Conservation (phyloP, 2,329 filamentous ascomycete genomes). For the Neopestalotiopsis clavispora region DNA sequence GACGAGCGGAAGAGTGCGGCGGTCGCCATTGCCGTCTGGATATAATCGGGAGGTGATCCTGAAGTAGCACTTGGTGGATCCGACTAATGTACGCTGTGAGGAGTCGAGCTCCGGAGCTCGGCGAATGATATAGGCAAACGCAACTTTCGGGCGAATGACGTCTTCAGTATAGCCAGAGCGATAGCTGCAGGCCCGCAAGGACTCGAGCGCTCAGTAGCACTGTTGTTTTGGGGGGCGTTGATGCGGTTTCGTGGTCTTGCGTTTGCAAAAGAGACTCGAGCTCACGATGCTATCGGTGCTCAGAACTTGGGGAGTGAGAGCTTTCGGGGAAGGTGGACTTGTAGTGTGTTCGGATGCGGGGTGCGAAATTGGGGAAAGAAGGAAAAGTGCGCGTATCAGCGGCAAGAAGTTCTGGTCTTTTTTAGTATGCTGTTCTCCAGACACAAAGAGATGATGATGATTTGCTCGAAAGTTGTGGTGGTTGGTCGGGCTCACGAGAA, state of each 20-base stretch:
- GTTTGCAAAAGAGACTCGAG: neutral
- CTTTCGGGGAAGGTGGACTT: slow-evolving; percentile 6
- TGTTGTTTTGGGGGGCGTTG: neutral
- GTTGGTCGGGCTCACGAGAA: neutral
- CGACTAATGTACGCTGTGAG: slow-evolving; percentile 16
- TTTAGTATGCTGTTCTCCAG: neutral
- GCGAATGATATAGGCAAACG: slow-evolving; percentile 9
- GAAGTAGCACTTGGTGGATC: slow-evolving; percentile 14
- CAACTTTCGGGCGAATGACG: slow-evolving; percentile 15
- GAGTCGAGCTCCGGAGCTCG: slow-evolving; percentile 17
- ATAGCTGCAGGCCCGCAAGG: neutral
- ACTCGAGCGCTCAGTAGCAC: neutral
- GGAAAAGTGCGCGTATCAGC: neutral
- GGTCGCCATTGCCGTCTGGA: slow-evolving; percentile 45
- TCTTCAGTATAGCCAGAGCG: neutral
- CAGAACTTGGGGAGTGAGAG: neutral
- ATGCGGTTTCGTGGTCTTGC: neutral
- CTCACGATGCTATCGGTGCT: neutral
- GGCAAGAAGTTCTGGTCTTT: neutral
- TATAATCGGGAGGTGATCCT: slow-evolving; percentile 8
- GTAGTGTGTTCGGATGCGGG: neutral
- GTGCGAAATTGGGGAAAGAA: slow-evolving; percentile 6
- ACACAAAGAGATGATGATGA: neutral
- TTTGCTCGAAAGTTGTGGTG: neutral
- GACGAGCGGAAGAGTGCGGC: slow-evolving; percentile 47